These are phyloP conservation scores for Irpex lacteus DNA, from an alignment of 1,284 basidiomycete species.

Conservation along the genomic window DNA sequence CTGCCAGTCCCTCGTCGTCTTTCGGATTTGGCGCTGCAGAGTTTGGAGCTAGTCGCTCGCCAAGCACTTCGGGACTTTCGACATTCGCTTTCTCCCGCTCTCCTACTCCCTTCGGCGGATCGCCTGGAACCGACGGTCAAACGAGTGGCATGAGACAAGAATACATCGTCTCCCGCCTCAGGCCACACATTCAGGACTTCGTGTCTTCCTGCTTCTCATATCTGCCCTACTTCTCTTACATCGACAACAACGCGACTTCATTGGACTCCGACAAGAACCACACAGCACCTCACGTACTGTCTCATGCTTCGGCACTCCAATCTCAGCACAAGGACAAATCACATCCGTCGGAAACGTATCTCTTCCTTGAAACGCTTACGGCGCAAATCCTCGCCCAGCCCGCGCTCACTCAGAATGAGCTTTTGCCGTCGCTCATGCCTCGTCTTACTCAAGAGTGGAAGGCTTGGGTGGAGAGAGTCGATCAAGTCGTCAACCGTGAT, in stretches of 20 bases:
- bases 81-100: conserved; percentile 18
- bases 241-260: conserved; percentile 30
- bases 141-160: conserved; percentile 68
- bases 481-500: conserved; percentile 64
- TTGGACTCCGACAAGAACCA: conserved; percentile 20
- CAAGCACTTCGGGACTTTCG: conserved; percentile 12
- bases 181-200: conserved; percentile 72
- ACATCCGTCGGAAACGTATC: conserved; percentile 70
- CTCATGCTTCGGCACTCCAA: conserved; percentile 42
- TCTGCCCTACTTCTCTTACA: conserved; percentile 76
- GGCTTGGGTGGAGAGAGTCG: conserved; percentile 70
- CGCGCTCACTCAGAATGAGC: conserved; percentile 54
- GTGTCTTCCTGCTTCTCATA: conserved; percentile 73
- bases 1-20: conserved; percentile 25
- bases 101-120: conserved; percentile 49
- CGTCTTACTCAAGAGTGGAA: conserved; percentile 71
- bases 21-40: conserved; percentile 21
- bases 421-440: conserved; percentile 55
- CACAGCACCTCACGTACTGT: conserved; percentile 20
- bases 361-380: conserved; percentile 66
- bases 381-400: conserved; percentile 67
- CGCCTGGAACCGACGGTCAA: conserved; percentile 18
- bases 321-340: conserved; percentile 55
- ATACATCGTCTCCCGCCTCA: conserved; percentile 71
- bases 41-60: conserved; percentile 19